Conservation (phyloP, 2,329 filamentous ascomycete species). For the Cladophialophora exuberans region DNA sequence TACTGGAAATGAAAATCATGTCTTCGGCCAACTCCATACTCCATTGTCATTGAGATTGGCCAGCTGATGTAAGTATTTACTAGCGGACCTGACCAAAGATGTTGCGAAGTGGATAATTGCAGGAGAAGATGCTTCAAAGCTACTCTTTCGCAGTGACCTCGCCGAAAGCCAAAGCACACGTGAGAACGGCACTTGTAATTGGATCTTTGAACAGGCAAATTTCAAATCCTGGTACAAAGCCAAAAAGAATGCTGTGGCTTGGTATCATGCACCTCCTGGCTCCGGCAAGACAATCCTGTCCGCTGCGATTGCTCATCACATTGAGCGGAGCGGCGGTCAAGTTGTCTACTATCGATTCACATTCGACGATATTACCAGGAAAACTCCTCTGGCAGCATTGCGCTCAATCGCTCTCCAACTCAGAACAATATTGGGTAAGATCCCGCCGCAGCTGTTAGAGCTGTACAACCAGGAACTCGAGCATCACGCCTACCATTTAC, state of each 20-base stretch:
- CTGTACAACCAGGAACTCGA: not conserved
- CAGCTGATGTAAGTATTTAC: not conserved
- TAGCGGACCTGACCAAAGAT: not conserved
- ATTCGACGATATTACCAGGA: not conserved
- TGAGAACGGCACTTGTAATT: not conserved
- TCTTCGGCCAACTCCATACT: not conserved
- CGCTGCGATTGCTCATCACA: not conserved
- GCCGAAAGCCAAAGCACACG: not conserved
- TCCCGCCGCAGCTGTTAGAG: not conserved
- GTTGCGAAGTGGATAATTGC: not conserved
- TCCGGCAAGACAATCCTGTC: not conserved
- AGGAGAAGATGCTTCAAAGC: not conserved
- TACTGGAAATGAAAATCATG: not conserved
- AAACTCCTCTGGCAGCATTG: not conserved
- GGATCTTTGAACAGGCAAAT: not conserved
- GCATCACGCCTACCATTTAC: not conserved
- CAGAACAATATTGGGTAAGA: not conserved
- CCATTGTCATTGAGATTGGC: not conserved
- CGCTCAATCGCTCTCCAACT: not conserved
- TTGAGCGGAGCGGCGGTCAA: not conserved
- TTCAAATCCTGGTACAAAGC: not conserved
- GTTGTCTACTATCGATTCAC: not conserved
- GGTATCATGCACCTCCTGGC: not conserved
- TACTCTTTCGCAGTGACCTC: not conserved
- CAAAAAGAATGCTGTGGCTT: not conserved